Percentiles rank a stretch among this genome's conserved stretches.
Conservation (phyloP, 805 yeast species). For the Saccharomycopsis babjevae region DNA sequence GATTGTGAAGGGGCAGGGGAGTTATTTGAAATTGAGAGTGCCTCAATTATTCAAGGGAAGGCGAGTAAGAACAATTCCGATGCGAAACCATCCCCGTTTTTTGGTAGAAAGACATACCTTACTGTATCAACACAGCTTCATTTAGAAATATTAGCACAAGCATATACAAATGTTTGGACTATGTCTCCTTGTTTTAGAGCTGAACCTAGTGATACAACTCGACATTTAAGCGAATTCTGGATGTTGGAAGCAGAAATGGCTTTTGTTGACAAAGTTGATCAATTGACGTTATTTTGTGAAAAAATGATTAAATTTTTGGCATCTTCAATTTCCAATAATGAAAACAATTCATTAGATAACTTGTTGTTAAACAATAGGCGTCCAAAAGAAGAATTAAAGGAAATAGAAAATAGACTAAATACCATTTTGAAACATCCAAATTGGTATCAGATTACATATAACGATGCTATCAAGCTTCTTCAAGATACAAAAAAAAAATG, state of each 20-base stretch:
- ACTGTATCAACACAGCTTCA: conserved; percentile 93
- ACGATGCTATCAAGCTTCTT: conserved; percentile 58
- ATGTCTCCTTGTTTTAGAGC: conserved; percentile 90
- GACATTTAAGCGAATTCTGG: conserved; percentile 95
- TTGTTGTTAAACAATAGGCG: conserved; percentile 26
- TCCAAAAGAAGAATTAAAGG: conserved; percentile 28
- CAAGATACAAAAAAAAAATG: conserved; percentile 29
- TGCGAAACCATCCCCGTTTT: conserved; percentile 31
- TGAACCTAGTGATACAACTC: conserved; percentile 78
- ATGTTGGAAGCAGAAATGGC: conserved; percentile 91
- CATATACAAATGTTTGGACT: conserved; percentile 78
- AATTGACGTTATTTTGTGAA: conserved; percentile 60
- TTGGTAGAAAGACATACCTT: conserved; percentile 57
- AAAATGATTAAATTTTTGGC: conserved; percentile 51
- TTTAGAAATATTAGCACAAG: conserved; percentile 66
- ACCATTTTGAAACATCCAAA: conserved; percentile 29
- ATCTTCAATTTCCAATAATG: conserved; percentile 23
- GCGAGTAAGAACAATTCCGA: conserved; percentile 18
- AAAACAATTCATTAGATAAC: conserved; percentile 22
- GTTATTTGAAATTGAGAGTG: conserved; percentile 49
- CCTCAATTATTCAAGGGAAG: conserved; percentile 23
- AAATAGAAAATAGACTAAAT: conserved; percentile 47
- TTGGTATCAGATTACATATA: conserved; percentile 43
- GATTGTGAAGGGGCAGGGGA: conserved; percentile 99
- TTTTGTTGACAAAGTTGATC: conserved; percentile 46